Percentiles rank a stretch among this genome's conserved stretches.
phyloP scores from a whole-genome alignment of 176 grass and related monocot species.

The Pharus latifolius region DNA sequence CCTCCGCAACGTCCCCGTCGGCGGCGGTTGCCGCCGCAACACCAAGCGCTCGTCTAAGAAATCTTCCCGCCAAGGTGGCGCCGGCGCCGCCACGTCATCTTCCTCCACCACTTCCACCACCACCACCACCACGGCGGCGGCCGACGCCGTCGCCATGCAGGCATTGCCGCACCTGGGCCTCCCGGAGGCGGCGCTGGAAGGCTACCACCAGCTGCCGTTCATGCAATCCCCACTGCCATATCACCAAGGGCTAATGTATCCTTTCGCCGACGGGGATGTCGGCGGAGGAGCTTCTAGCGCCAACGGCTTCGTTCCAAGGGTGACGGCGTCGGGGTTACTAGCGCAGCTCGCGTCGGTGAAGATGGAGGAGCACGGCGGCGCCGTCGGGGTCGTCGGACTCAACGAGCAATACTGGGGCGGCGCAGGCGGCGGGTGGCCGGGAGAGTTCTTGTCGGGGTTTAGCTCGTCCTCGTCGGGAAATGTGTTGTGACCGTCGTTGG shows the following conservation, averaged over 20 bases:
- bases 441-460: conserved; percentile 68
- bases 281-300: neutral
- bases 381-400: conserved; percentile 11
- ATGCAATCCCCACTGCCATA: conserved; percentile 32
- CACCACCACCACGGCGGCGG: conserved; percentile 22
- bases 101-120: conserved; percentile 63
- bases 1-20: conserved; percentile 91
- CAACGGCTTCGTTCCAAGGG: conserved; percentile 48
- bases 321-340: conserved; percentile 54
- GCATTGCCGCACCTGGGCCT: conserved; percentile 43
- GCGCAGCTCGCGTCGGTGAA: conserved; percentile 86
- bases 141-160: conserved; percentile 31
- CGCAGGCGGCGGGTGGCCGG: conserved; percentile 43
- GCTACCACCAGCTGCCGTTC: conserved; percentile 32
- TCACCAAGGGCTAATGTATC: conserved; percentile 35
- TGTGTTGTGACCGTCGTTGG: conserved; percentile 33
- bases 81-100: conserved; percentile 34
- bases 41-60: conserved; percentile 68
- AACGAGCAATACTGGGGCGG: conserved; percentile 67
- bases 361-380: conserved; percentile 65
- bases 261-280: conserved; percentile 34
- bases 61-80: conserved; percentile 30
- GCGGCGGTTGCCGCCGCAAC: conserved; percentile 87
- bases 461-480: conserved; percentile 78
- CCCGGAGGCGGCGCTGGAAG: conserved; percentile 64